phyloP scores from a whole-genome alignment of 2,329 filamentous ascomycete species.

The Penicillium sp. region DNA sequence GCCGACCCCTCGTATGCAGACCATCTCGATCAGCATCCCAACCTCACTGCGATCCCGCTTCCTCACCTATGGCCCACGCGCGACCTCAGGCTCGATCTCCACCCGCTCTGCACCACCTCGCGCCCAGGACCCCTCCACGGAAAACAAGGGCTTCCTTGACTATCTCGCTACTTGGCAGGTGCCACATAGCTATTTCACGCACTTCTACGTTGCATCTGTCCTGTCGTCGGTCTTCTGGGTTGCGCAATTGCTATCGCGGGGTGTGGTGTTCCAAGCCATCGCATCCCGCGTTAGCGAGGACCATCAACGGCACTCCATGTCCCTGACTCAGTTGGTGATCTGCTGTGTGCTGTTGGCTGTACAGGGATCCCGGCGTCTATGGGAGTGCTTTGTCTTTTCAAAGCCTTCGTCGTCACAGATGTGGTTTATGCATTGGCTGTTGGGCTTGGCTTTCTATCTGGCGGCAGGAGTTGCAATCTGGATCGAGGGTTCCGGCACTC shows the following conservation, averaged over 20 bases:
- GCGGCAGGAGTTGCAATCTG: slow-evolving; percentile 66
- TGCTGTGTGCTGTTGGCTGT: slow-evolving; percentile 65
- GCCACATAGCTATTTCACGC: slow-evolving; percentile 79
- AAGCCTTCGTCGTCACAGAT: slow-evolving; percentile 66
- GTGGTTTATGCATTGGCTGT: slow-evolving; percentile 73
- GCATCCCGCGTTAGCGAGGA: slow-evolving; percentile 37
- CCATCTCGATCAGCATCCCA: slow-evolving; percentile 45
- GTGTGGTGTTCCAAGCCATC: slow-evolving; percentile 45
- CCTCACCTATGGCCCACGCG: slow-evolving; percentile 53
- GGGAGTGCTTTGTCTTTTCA: slow-evolving; percentile 60
- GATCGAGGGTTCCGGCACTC: slow-evolving; percentile 63
- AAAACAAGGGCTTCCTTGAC: slow-evolving; percentile 37
- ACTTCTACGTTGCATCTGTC: slow-evolving; percentile 73
- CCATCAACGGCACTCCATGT: slow-evolving; percentile 43
- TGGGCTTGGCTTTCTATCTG: slow-evolving; percentile 71
- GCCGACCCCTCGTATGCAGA: slow-evolving; percentile 21
- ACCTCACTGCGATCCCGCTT: slow-evolving; percentile 49
- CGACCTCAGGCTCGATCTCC: slow-evolving; percentile 22
- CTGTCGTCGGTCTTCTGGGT: slow-evolving; percentile 66
- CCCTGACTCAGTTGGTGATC: slow-evolving; percentile 53
- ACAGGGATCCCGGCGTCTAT: slow-evolving; percentile 66
- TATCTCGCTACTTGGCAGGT: slow-evolving; percentile 52
- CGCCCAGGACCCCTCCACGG: slow-evolving; percentile 1
- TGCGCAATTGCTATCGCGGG: slow-evolving; percentile 51
- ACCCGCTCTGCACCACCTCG: slow-evolving; percentile 8